These are phyloP conservation scores for Microsporum canis DNA, from an alignment of 2,329 filamentous ascomycete species.

Conservation along the genomic window DNA sequence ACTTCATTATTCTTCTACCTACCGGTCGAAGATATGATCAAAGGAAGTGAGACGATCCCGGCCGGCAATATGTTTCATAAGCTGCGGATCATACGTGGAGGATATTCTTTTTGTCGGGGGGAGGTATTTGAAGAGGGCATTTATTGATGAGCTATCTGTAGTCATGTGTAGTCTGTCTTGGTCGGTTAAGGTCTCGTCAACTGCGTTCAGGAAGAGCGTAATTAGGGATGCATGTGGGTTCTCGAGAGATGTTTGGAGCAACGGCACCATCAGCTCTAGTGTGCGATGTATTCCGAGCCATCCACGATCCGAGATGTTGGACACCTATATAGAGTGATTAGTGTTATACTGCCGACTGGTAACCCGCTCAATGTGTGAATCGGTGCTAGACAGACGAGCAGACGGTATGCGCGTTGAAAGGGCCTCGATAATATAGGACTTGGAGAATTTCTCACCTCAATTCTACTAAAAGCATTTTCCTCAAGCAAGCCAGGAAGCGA, in stretches of 20 bases:
- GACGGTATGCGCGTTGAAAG: not conserved
- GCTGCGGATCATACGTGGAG: not conserved
- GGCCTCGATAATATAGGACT: not conserved
- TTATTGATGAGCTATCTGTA: slow-evolving; percentile 10
- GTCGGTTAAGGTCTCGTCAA: slow-evolving; percentile 11
- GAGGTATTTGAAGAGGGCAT: slow-evolving; percentile 9
- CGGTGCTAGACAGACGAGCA: too few species aligned
- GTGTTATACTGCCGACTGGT: not conserved
- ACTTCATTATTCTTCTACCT: not conserved
- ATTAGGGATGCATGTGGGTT: slow-evolving; percentile 35
- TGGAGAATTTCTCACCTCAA: slow-evolving; percentile 25
- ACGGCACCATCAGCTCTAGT: slow-evolving; percentile 21
- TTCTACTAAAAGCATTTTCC: slow-evolving; percentile 23
- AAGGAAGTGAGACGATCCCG: not conserved
- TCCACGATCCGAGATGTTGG: slow-evolving; percentile 31
- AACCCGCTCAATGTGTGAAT: too few species aligned
- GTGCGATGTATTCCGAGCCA: slow-evolving; percentile 23
- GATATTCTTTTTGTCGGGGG: not conserved
- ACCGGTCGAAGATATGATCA: not conserved
- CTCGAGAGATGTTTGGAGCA: slow-evolving; percentile 23
- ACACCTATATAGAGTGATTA: slow-evolving; percentile 19
- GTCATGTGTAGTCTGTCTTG: not conserved
- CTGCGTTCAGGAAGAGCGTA: slow-evolving; percentile 33
- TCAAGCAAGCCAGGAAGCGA: slow-evolving; percentile 16
- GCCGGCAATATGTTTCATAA: not conserved